Conservation (phyloP, 2,329 filamentous ascomycete genomes). For the Stemphylium beticola region DNA sequence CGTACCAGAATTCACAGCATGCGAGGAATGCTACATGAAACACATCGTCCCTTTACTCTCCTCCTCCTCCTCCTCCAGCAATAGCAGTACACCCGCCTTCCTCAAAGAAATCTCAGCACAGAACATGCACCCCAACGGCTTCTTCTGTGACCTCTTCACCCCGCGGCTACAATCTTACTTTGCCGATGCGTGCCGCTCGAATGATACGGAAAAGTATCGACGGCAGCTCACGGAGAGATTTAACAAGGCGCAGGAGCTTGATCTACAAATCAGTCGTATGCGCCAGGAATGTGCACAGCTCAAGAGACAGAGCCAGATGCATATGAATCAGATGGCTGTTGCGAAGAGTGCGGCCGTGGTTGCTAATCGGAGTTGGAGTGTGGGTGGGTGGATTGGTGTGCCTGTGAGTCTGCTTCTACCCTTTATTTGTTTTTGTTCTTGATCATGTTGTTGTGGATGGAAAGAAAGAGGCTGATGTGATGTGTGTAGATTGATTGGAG, state of each 20-base stretch:
- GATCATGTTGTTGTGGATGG: neutral
- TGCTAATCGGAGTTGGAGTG: neutral
- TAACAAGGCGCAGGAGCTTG: constrained; percentile 17
- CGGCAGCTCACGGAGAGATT: constrained; percentile 14
- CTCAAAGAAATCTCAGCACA: constrained; percentile 4
- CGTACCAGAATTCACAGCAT: constrained; percentile 21
- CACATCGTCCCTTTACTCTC: constrained; percentile 15
- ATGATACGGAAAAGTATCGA: constrained; percentile 9
- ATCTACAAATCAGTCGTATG: constrained; percentile 17
- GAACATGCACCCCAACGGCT: constrained; percentile 2
- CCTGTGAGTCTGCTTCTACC: constrained; percentile 11
- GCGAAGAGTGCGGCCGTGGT: constrained; percentile 9
- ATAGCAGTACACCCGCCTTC: neutral
- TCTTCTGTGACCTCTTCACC: constrained; percentile 24
- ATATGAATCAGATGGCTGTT: constrained; percentile 17
- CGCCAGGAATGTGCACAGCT: constrained; percentile 18
- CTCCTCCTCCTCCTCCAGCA: no score
- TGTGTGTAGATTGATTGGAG: constrained; percentile 14
- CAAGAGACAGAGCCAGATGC: constrained; percentile 13
- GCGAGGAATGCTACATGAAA: constrained; percentile 24
- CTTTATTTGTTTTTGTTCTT: neutral
- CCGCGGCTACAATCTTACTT: constrained; percentile 22
- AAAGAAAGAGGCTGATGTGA: neutral
- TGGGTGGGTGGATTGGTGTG: constrained; percentile 4
- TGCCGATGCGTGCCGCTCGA: constrained; percentile 12